Conservation (phyloP, 2,329 filamentous ascomycete genomes). For the Didymella keratinophila region DNA sequence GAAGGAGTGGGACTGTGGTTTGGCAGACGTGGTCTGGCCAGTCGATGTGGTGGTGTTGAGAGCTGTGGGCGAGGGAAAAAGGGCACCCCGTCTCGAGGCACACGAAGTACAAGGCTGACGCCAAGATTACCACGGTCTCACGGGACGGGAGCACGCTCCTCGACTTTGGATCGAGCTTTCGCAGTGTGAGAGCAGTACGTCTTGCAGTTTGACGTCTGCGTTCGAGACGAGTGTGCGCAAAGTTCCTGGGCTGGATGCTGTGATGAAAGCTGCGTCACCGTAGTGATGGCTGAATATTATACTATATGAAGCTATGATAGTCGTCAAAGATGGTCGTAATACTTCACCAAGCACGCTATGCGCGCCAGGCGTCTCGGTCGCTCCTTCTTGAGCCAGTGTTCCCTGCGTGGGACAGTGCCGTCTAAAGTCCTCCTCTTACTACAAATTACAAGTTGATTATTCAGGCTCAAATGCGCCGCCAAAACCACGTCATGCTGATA, state of each 20-base stretch:
- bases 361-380: not conserved
- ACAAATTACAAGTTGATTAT: conserved; percentile 12
- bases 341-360: not conserved
- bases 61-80: not conserved
- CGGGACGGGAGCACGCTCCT: too few species aligned
- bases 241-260: not conserved
- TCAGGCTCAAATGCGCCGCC: conserved; percentile 6
- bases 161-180: not conserved
- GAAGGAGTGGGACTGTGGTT: not conserved
- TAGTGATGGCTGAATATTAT: conserved; percentile 15
- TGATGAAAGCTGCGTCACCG: not conserved
- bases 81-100: conserved; percentile 6
- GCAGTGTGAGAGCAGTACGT: not conserved
- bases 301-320: conserved; percentile 26
- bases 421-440: not conserved
- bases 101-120: not conserved
- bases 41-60: not conserved
- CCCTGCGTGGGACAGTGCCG: not conserved
- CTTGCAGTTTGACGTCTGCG: too few species aligned
- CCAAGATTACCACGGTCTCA: not conserved
- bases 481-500: conserved; percentile 4
- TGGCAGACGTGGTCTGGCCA: not conserved
- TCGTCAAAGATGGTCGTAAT: conserved; percentile 9
- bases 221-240: not conserved
- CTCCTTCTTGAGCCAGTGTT: not conserved